Base-by-base conservation (phyloP, 164 flowering plant species). In the Vitis rupestris region DNA sequence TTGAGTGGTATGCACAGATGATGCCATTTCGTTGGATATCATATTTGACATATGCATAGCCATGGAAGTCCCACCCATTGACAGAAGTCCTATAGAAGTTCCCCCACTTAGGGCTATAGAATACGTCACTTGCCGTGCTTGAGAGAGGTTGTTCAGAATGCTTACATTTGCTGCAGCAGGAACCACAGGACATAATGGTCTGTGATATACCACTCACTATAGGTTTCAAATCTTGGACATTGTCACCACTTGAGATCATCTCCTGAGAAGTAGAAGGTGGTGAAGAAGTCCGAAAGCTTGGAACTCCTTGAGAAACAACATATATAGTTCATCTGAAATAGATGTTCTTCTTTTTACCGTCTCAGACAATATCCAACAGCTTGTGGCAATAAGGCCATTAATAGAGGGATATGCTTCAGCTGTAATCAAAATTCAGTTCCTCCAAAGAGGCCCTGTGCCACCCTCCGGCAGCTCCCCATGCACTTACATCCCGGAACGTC, bases 21-120 rank as follows among this genome's bases (percentile, higher is more conserved):
- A 85, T 62, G 87, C 70, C 92, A 90, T 91, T 69, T 97, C 98
- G 80, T 85, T 89, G 66, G 97, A 90, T 67, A 94, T 88, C 97
- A 94, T 87, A 59, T 88, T 94, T 61, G 93, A 87, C 92, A 92
- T 82, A 66, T 90, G 95, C 89, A 88, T 81, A 29, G 90, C 86
- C 74, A 94, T 83, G 19, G 89, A 85, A 72, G 82, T 81, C 73
- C 83, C 91, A 59, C 86, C 86, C 84, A 89, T 82, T 54, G 90
- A 80, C 63, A 70, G 90, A 64, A 85, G 85, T 19, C 96, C 96
- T 44, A 84, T 85, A 53, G 93, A 83, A 72, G 86, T 77, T 73
- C 86, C 89, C 60, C 90, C 94, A 54, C 83, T 75, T 16, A 90
- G 82, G 65, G 88, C 85, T 47, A 86, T 87, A 66, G 87, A 82